Evolutionary conservation across 345 rosid species (phyloP).

Genomic region (Eucalyptus curtisii): DNA sequence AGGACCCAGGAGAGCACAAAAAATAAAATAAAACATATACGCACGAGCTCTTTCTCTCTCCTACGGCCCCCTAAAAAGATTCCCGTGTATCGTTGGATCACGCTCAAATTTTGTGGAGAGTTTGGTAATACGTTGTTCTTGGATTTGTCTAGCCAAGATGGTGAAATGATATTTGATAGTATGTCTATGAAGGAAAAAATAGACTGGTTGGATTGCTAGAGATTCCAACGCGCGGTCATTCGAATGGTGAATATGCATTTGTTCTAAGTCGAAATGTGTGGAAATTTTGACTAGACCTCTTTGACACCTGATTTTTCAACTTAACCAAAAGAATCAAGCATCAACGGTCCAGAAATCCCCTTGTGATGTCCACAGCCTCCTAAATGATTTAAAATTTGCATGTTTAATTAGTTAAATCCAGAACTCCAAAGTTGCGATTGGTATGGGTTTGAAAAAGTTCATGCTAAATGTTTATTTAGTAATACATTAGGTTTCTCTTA

Average conservation of each 20-base stretch:
- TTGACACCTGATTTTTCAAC: background rate
- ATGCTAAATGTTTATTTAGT: background rate
- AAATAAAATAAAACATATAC: background rate
- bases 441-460: background rate
- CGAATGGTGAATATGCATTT: background rate
- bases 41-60: background rate
- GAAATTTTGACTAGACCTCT: background rate
- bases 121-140: background rate
- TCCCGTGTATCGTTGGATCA: background rate
- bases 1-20: background rate
- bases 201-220: background rate
- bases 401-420: background rate
- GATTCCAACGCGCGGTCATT: background rate
- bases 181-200: background rate
- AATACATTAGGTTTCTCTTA: background rate
- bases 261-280: too few relatives aligned
- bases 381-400: background rate
- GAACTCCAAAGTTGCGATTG: background rate
- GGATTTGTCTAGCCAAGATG: background rate
- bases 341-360: background rate
- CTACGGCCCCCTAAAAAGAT: background rate
- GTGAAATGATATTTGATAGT: background rate
- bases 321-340: background rate
- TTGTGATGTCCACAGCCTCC: background rate
- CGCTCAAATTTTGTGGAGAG: background rate